Percentiles rank a stretch among this genome's conserved stretches.
phyloP scores from a whole-genome alignment of 1,284 basidiomycete genomes.

The Thecaphora thlaspeos region DNA sequence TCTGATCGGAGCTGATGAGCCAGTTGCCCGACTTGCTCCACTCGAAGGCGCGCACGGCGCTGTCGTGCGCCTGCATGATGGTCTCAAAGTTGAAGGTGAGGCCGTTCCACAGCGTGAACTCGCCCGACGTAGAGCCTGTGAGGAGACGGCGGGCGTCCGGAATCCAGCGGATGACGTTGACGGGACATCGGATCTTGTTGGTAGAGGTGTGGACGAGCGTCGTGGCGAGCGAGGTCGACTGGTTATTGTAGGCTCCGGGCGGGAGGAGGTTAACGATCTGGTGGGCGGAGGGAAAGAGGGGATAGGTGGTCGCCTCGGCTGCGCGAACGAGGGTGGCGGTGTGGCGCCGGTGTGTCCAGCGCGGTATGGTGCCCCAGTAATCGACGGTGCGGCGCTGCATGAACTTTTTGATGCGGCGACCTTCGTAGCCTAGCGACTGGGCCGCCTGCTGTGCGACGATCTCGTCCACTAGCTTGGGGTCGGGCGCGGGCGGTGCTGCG shows the following conservation, averaged over 20 bases:
- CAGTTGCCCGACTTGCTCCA: constrained; percentile 90
- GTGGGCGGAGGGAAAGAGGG: constrained; percentile 39
- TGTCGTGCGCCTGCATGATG: constrained; percentile 95
- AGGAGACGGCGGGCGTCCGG: constrained; percentile 88
- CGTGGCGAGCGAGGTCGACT: constrained; percentile 86
- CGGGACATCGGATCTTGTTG: constrained; percentile 95
- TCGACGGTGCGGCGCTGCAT: constrained; percentile 90
- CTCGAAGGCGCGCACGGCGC: constrained; percentile 81
- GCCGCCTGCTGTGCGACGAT: constrained; percentile 65
- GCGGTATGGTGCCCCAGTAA: constrained; percentile 80
- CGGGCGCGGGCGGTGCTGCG: constrained; percentile 73
- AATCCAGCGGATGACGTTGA: constrained; percentile 94
- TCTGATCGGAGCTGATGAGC: constrained; percentile 88
- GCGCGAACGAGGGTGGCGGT: constrained; percentile 7
- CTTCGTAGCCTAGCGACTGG: constrained; percentile 60
- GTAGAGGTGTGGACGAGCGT: constrained; percentile 97
- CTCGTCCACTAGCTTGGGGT: constrained; percentile 72
- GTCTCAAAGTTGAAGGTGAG: constrained; percentile 99
- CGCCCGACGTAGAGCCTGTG: constrained; percentile 92
- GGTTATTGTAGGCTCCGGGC: constrained; percentile 82
- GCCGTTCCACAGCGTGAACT: constrained; percentile 98
- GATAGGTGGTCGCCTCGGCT: neutral
- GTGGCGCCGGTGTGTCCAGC: constrained; percentile 64
- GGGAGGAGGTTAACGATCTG: constrained; percentile 67
- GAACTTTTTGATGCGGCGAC: constrained; percentile 80